phyloP scores from a whole-genome alignment of 2,329 filamentous ascomycete genomes.

The Fusarium beomiforme region DNA sequence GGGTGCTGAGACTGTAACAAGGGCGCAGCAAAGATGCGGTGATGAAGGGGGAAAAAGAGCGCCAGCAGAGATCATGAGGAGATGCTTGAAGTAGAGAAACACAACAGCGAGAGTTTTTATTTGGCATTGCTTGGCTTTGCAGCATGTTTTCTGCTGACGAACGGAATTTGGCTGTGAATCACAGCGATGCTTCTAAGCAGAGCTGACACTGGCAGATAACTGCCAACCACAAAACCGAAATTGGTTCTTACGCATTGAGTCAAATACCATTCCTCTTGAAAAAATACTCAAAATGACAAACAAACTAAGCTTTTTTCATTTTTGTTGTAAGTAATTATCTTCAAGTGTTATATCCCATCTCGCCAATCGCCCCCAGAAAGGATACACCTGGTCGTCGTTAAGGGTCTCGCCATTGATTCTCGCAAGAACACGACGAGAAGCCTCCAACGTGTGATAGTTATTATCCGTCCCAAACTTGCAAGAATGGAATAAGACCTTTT shows the following conservation, averaged over 20 bases:
- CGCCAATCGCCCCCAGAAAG: background rate
- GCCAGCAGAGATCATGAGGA: background rate
- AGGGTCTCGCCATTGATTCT: background rate
- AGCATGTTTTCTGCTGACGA: background rate
- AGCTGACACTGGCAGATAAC: background rate
- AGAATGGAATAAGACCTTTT: background rate
- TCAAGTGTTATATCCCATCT: background rate
- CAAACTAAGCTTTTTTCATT: too few species aligned
- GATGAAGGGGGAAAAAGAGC: accelerated
- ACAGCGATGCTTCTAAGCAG: accelerated
- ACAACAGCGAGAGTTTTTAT: accelerated
- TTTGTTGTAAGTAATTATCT: too few species aligned
- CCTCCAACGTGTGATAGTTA: background rate
- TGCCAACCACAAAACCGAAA: too few species aligned
- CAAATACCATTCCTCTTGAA: too few species aligned
- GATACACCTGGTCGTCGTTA: background rate
- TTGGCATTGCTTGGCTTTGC: too few species aligned
- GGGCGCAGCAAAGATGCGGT: too few species aligned
- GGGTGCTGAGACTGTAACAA: background rate
- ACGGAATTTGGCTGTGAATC: background rate
- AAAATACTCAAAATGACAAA: too few species aligned
- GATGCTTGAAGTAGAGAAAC: background rate
- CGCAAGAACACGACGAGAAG: background rate
- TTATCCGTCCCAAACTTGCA: background rate
- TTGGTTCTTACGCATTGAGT: too few species aligned